Evolutionary conservation across 495 filamentous ascomycete species (phyloP).

Genomic region (Podospora bellae-mahoneyi): DNA sequence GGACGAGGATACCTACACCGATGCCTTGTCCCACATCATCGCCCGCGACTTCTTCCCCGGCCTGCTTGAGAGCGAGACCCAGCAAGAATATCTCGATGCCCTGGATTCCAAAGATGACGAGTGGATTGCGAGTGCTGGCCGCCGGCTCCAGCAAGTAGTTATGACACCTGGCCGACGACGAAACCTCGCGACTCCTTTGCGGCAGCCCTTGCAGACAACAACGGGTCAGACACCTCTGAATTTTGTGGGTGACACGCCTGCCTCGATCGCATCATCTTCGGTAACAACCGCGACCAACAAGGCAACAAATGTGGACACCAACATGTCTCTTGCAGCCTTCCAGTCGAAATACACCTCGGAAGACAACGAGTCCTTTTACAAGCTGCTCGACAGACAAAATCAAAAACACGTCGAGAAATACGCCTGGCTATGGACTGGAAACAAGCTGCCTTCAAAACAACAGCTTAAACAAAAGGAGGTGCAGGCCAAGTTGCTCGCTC

Average conservation of each 20-base stretch:
- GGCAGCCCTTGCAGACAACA: constrained; percentile 34
- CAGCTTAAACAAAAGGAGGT: constrained; percentile 76
- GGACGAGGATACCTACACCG: constrained; percentile 91
- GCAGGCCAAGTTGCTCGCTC: constrained; percentile 58
- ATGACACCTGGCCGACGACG: constrained; percentile 73
- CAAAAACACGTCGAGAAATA: constrained; percentile 74
- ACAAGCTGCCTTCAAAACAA: constrained; percentile 83
- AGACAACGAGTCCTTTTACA: constrained; percentile 95
- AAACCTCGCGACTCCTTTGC: constrained; percentile 18
- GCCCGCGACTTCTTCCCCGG: constrained; percentile 96
- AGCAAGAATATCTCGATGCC: constrained; percentile 90
- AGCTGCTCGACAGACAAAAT: constrained; percentile 88
- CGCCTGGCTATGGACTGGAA: constrained; percentile 81
- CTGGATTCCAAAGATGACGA: constrained; percentile 75
- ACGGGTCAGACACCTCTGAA: constrained; percentile 46
- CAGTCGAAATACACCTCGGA: constrained; percentile 93
- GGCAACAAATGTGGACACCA: constrained; percentile 63
- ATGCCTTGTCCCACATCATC: constrained; percentile 89
- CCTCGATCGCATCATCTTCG: constrained; percentile 34
- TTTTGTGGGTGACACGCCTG: constrained; percentile 65
- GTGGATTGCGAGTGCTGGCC: constrained; percentile 81
- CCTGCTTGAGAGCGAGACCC: constrained; percentile 75
- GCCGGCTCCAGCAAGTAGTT: constrained; percentile 67
- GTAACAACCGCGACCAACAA: constrained; percentile 32
- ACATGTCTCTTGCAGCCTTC: constrained; percentile 77